Base-by-base conservation (phyloP, 2,329 filamentous ascomycete species). In the Aspergillus felis region DNA sequence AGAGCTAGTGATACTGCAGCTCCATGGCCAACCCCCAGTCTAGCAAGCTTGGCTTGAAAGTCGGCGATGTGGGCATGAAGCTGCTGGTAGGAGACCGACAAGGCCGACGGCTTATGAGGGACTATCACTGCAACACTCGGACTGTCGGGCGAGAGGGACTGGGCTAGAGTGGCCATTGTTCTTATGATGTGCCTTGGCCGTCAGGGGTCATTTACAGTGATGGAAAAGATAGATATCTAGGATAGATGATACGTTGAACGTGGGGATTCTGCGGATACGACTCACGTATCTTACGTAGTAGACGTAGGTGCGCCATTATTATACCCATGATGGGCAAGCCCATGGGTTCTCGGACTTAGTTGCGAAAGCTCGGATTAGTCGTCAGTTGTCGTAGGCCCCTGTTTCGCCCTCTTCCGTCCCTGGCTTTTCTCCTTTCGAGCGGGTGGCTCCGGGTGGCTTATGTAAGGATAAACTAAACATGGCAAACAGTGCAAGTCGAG, bases 1-100 rank as follows among this genome's bases (percentile, higher is more conserved):
- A 92, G 83, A 28, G 91, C 89, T 71, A 95, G 92, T 50, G 90
- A 94, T 53, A 95, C 90, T 50, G 90, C 87, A 14, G 87, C 84
- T 63, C 83, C 82, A 47, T 83, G 81, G 56, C 82, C 80, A 61
- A 95, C 85, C 62, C 91, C 91, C 56, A 93, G 81, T 50, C 82
- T 81, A 25, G 91, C 90, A 61, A 95, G 85, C 76, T 91, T 90
- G 70, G 81, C 79, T 78, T 94, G 91, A 78, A 94, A 93, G 17
- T 82, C 77, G 47, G 80, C 75, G 55, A 91, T 83, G 69, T 92
- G 87, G 60, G 81, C 72, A 54, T 82, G 74, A 53, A 95, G 84
- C 68, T 86, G 82, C 61, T 81, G 75, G 78, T 91, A 93, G 42
- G 87, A 87, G 62, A 91, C 79, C n/a, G 81, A 83, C 59, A 91